Conservation (phyloP, 116 monocot genomes). For the Posidonia oceanica region DNA sequence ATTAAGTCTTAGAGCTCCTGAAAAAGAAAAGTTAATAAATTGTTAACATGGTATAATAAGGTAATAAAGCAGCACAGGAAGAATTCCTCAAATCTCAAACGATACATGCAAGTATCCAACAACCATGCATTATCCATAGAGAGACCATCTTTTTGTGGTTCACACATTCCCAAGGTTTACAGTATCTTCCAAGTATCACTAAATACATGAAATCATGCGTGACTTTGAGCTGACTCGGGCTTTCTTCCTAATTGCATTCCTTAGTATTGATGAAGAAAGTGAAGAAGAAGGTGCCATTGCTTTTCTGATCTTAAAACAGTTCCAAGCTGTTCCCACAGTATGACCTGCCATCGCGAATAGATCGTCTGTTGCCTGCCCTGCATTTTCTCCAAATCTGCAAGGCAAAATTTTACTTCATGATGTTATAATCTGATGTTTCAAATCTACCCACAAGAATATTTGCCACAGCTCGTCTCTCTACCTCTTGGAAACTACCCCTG, state of each 20-base stretch:
- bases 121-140: too few species aligned
- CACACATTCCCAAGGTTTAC: too few species aligned
- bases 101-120: too few species aligned
- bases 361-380: slow-evolving; percentile 72
- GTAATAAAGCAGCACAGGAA: too few species aligned
- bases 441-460: background rate
- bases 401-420: background rate
- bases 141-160: too few species aligned
- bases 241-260: slow-evolving; percentile 43
- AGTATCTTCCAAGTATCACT: too few species aligned
- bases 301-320: slow-evolving; percentile 76
- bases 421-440: background rate
- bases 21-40: too few species aligned
- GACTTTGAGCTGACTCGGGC: background rate
- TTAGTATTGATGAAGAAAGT: slow-evolving; percentile 34
- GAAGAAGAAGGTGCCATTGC: slow-evolving; percentile 56
- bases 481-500: slow-evolving; percentile 60
- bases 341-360: slow-evolving; percentile 71
- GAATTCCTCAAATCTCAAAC: too few species aligned
- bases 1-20: too few species aligned
- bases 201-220: too few species aligned
- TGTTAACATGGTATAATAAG: too few species aligned
- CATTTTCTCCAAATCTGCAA: slow-evolving; percentile 71
- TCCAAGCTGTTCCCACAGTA: slow-evolving; percentile 83
- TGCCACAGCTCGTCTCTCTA: slow-evolving; percentile 1